phyloP scores from a whole-genome alignment of 352 stramenopile genomes.

The Globisporangium spinosum region DNA sequence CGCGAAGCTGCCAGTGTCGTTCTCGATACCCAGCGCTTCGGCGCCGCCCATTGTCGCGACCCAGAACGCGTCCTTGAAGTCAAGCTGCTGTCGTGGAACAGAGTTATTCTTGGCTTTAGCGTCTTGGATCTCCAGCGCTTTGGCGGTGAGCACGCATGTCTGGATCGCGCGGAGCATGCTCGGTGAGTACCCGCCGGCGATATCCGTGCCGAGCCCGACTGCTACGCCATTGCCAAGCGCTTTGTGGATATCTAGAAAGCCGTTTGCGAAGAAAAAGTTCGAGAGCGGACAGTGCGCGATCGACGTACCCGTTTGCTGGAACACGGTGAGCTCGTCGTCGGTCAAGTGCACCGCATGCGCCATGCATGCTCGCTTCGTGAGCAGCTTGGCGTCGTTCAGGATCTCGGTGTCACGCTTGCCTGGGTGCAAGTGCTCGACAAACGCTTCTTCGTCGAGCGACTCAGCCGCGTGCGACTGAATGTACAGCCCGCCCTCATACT shows the following conservation, averaged over 20 bases:
- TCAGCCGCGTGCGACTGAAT: conserved; percentile 89
- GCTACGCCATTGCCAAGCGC: conserved; percentile 37
- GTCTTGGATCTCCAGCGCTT: conserved; percentile 48
- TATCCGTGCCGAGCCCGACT: conserved; percentile 86
- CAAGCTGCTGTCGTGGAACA: conserved; percentile 22
- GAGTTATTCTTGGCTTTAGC: conserved; percentile 5
- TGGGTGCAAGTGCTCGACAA: conserved; percentile 63
- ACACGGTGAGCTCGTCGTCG: conserved; percentile 53
- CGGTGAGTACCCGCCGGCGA: conserved; percentile 88
- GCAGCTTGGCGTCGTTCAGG: conserved; percentile 58
- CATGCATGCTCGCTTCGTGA: conserved; percentile 76
- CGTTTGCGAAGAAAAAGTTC: conserved; percentile 89
- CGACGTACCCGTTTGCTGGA: conserved; percentile 46
- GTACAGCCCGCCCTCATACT: conserved; percentile 49
- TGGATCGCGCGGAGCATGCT: conserved; percentile 88
- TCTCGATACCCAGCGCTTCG: conserved; percentile 56
- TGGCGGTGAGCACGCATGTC: conserved; percentile 73
- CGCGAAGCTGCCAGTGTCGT: conserved; percentile 75
- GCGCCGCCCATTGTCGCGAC: conserved; percentile 86
- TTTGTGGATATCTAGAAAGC: conserved; percentile 58
- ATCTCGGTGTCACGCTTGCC: conserved; percentile 65
- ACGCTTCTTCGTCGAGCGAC: conserved; percentile 81
- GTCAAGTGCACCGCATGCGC: conserved; percentile 82
- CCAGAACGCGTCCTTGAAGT: conserved; percentile 86
- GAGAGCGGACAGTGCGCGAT: conserved; percentile 90